Conservation (phyloP, 2,329 filamentous ascomycete genomes). For the Xylariaceae sp. region DNA sequence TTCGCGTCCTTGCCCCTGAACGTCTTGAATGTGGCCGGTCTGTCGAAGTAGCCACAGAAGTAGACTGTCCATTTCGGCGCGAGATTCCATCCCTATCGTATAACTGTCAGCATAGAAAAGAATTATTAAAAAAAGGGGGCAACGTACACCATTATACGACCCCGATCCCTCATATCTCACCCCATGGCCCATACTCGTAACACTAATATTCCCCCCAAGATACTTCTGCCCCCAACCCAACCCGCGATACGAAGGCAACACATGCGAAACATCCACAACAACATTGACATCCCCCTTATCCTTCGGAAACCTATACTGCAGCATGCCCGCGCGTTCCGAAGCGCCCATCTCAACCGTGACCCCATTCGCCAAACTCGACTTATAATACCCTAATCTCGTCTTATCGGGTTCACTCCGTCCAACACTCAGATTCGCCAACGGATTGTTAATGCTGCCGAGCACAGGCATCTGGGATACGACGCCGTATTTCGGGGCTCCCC, state of each 20-base stretch:
- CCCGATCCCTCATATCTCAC: constrained; percentile 55
- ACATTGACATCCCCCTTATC: constrained; percentile 39
- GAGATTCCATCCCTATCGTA: constrained; percentile 53
- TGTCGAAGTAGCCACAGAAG: constrained; percentile 58
- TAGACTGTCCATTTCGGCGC: constrained; percentile 58
- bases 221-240: constrained; percentile 58
- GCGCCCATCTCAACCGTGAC: constrained; percentile 55
- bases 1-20: constrained; percentile 37
- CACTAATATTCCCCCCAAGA: constrained; percentile 52
- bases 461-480: constrained; percentile 57
- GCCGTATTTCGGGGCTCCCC: constrained; percentile 65
- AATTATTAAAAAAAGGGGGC: not conserved
- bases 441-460: constrained; percentile 45
- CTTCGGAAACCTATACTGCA: constrained; percentile 54
- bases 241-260: constrained; percentile 57
- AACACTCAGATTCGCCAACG: constrained; percentile 51
- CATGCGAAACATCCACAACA: constrained; percentile 61
- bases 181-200: constrained; percentile 39
- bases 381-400: constrained; percentile 58
- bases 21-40: constrained; percentile 40
- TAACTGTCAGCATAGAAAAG: constrained; percentile 6
- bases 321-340: constrained; percentile 52
- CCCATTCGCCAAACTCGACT: constrained; percentile 49
- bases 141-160: constrained; percentile 54
- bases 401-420: constrained; percentile 46